Evolutionary conservation across 805 yeast genomes (phyloP), one percentile per base, ranked within the genome.

Genomic region (Yamadazyma tumulicola): DNA sequence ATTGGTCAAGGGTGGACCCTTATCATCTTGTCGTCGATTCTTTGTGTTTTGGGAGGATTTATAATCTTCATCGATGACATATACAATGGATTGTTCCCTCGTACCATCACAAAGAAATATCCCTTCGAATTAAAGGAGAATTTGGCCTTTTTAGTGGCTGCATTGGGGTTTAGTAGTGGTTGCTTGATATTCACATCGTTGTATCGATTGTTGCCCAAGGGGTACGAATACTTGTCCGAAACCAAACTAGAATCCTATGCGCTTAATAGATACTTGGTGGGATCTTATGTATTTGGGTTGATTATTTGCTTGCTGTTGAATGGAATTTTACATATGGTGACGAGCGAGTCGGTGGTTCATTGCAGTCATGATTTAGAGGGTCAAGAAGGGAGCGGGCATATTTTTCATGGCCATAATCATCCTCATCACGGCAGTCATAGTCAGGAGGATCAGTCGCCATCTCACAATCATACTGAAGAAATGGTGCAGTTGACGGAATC

Each of bases 281-380:
- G 67, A 0, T 64, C 74, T 7, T 72, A 73, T 44, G 64, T 76
- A 3, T 48, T 61, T 1, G 97, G 98, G 2, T 73, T 83, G 2
- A 29, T 62, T 1, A 42, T 76, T 2, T 85, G 95, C 51, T 55
- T 77, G 1, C 40, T 58, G 2, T 60, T 91, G 36, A 89, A 88
- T 55, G 54, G 65, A 18, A 23, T 81, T 1, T 76, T 93, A 4
- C 96, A 89, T 56, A 55, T 76, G 22, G 57, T 79, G 34, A 85
- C 97, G 0, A 77, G 91, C 32, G 85, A 85, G 53, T 79, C 89
- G 20, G 74, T 89, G 21, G 84, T 89, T 0, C 96, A 88, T 52
- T 88, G 96, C 58, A 82, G 77, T 11, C 96, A 88, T 49, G 56
- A 48, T n/a, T 65, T 54, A 11, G 57, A 53, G 10, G 57, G 39